Evolutionary conservation across 805 yeast genomes (phyloP), one percentile per base, ranked within the genome.

Genomic region (Candida orba): DNA sequence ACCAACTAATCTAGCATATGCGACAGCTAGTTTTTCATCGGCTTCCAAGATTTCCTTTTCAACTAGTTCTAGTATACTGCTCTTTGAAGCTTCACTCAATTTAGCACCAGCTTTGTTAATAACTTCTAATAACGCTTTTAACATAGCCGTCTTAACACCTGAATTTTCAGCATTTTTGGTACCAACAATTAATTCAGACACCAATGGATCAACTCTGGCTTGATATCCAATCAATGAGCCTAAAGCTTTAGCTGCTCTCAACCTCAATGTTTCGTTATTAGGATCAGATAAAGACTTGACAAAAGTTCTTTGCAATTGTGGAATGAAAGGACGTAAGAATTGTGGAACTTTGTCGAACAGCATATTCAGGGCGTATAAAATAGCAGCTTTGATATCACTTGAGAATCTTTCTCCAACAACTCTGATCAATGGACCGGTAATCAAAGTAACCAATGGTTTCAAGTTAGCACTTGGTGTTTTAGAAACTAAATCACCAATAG

Each of bases 371-470:
- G 98, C 95, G 49, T 75, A 73, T 57, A 93, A 72, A 53, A 95
- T 91, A n/a, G 96, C 95, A 32, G 95, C 82, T 71, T 93, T 93
- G 54, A 93, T 87, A 53, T 89, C 96, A 48, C 95, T 75, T 15
- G 82, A 76, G 52, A 87, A 91, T 64, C 96, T 80, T 65, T 93
- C 99, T 58, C 99, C 99, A 59, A 91, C 86, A 44, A 91, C 95
- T 73, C 99, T 88, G 66, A 93, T 93, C 59, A 93, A 74, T 34
- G 99, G 99, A 67, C 99, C 99, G 24, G 96, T 90, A 50, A 95
- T 87, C 24, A 80, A 79, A 8, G 98, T 91, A 20, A 95, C 96
- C 65, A 81, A 86, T 30, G 96, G 86, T 63, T 81, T 85, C 64
- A 93, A 76, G 46, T 75, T 79, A 10, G 76, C 71, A n/a, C 93